Conservation (phyloP, 495 filamentous ascomycete species). For the Trichoderma reesei region DNA sequence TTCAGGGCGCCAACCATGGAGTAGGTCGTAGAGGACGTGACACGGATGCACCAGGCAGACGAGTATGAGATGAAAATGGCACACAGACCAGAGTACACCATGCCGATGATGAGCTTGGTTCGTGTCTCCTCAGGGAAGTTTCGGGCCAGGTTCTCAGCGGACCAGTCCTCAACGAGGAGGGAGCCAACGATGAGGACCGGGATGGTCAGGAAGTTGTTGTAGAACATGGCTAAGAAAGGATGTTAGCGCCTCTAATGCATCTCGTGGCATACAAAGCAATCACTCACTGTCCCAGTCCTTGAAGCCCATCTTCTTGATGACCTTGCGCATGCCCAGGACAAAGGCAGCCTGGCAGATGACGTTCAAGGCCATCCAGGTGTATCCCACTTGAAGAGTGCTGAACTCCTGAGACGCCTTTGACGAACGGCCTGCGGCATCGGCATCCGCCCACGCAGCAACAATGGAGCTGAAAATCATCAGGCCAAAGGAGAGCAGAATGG, state of each 20-base stretch:
- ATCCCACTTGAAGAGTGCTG: slow-evolving; percentile 87
- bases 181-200: slow-evolving; percentile 81
- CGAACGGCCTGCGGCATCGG: slow-evolving; percentile 35
- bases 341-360: slow-evolving; percentile 92
- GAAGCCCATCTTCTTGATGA: slow-evolving; percentile 99
- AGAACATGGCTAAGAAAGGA: slow-evolving; percentile 76
- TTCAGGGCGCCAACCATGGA: slow-evolving; percentile 97
- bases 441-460: slow-evolving; percentile 94
- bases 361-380: slow-evolving; percentile 97
- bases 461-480: slow-evolving; percentile 95
- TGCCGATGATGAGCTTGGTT: slow-evolving; percentile 68
- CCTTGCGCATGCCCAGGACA: slow-evolving; percentile 88
- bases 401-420: slow-evolving; percentile 62
- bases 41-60: slow-evolving; percentile 95
- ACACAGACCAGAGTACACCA: slow-evolving; percentile 88
- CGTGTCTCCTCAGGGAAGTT: slow-evolving; percentile 80
- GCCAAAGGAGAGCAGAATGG: slow-evolving; percentile 91
- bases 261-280: background rate
- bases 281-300: slow-evolving; percentile 97
- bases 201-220: slow-evolving; percentile 98
- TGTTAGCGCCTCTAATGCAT: slow-evolving; percentile 23
- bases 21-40: slow-evolving; percentile 93
- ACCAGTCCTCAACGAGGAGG: slow-evolving; percentile 86
- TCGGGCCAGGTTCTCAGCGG: slow-evolving; percentile 63
- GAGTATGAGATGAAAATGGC: slow-evolving; percentile 98